Conservation (phyloP, 352 stramenopile genomes). For the Aphanomyces astaci region DNA sequence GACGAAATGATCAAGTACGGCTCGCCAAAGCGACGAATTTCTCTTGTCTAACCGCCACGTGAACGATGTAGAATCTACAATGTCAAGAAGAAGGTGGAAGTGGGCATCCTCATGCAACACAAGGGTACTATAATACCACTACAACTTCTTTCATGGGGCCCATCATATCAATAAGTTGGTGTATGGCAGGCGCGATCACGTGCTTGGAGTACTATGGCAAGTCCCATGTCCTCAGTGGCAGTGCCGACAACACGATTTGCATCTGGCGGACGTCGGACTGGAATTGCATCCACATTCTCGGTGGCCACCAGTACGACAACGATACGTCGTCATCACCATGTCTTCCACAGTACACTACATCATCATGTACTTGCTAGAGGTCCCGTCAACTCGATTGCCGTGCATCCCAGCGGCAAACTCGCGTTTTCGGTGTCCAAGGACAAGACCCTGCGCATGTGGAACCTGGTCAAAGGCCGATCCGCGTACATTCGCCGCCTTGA, state of each 20-base stretch:
- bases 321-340: too few species aligned
- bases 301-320: slow-evolving; percentile 66
- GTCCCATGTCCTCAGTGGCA: slow-evolving; percentile 81
- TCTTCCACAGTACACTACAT: too few species aligned
- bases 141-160: too few species aligned
- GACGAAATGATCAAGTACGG: slow-evolving; percentile 85
- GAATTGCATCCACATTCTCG: slow-evolving; percentile 85
- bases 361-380: too few species aligned
- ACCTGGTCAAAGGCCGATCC: slow-evolving; percentile 83
- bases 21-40: neutral
- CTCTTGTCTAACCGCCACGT: neutral
- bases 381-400: slow-evolving; percentile 73
- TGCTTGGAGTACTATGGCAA: slow-evolving; percentile 81
- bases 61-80: slow-evolving; percentile 69
- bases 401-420: slow-evolving; percentile 84
- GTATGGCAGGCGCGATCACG: slow-evolving; percentile 47
- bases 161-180: too few species aligned
- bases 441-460: slow-evolving; percentile 85
- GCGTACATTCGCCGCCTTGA: slow-evolving; percentile 81
- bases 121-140: too few species aligned
- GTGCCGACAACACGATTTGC: slow-evolving; percentile 81
- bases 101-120: slow-evolving; percentile 82
- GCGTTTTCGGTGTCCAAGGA: slow-evolving; percentile 80
- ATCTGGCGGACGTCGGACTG: slow-evolving; percentile 87
- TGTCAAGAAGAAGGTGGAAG: slow-evolving; percentile 79